These are phyloP conservation scores for Graphium sp. DNA, from an alignment of 2,329 filamentous ascomycete genomes.

Conservation along the genomic window DNA sequence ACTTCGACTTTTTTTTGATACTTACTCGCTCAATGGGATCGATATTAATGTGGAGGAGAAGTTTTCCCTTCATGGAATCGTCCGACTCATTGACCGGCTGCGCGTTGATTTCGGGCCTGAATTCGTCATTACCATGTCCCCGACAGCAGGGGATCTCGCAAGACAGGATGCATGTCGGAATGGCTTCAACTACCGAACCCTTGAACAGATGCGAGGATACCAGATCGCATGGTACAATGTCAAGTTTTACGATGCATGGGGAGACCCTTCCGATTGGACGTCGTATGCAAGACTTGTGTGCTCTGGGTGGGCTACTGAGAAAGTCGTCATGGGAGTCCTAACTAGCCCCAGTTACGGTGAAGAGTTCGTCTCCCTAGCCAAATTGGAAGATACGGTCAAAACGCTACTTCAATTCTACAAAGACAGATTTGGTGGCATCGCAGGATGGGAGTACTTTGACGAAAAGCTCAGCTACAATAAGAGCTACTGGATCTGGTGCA, in stretches of 20 bases:
- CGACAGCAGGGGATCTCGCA: slow-evolving; percentile 59
- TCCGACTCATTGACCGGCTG: slow-evolving; percentile 51
- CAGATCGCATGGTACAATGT: slow-evolving; percentile 75
- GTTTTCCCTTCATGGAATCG: slow-evolving; percentile 49
- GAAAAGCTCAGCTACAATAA: too few species aligned
- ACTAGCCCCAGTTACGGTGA: too few species aligned
- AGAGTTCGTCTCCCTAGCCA: too few species aligned
- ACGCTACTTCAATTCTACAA: too few species aligned
- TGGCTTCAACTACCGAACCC: slow-evolving; percentile 62
- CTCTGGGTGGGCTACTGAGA: too few species aligned
- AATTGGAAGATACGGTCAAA: too few species aligned
- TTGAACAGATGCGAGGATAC: slow-evolving; percentile 49
- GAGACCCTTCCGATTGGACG: too few species aligned
- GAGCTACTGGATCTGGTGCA: too few species aligned
- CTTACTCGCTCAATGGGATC: slow-evolving; percentile 47
- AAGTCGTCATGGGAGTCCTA: too few species aligned
- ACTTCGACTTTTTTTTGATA: slow-evolving; percentile 45
- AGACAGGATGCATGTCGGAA: slow-evolving; percentile 43
- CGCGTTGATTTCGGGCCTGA: slow-evolving; percentile 50
- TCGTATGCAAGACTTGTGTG: too few species aligned
- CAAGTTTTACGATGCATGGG: slow-evolving; percentile 89
- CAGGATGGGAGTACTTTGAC: too few species aligned
- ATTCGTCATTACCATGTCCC: slow-evolving; percentile 69
- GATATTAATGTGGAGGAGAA: slow-evolving; percentile 69
- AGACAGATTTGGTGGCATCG: too few species aligned